phyloP scores from a whole-genome alignment of 1,284 basidiomycete species.

The Sporisorium exsertum region DNA sequence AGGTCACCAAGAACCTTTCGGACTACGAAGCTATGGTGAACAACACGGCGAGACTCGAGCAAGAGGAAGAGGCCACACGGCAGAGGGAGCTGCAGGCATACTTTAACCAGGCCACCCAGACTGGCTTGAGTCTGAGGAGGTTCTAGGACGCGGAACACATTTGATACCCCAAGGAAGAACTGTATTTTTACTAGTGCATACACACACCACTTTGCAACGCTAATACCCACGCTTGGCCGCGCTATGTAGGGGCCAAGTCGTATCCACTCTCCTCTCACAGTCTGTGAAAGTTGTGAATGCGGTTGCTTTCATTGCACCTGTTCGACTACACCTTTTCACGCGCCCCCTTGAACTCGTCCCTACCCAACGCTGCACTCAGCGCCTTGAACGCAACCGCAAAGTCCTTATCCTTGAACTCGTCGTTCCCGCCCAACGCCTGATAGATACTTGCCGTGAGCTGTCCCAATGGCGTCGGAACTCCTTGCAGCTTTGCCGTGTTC shows the following conservation, averaged over 20 bases:
- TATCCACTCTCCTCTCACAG: background rate
- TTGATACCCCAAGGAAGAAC: conserved; percentile 11
- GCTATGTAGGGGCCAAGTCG: no score
- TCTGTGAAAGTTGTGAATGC: background rate
- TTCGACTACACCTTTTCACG: conserved; percentile 25
- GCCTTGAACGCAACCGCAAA: conserved; percentile 63
- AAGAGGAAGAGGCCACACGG: conserved; percentile 28
- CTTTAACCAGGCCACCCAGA: conserved; percentile 32
- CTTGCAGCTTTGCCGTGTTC: conserved; percentile 54
- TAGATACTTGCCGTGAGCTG: conserved; percentile 55
- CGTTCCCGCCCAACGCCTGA: conserved; percentile 51
- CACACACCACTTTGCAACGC: conserved; percentile 11
- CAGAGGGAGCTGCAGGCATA: conserved; percentile 33
- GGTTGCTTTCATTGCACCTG: background rate
- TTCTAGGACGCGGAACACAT: conserved; percentile 10
- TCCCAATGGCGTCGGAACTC: conserved; percentile 59
- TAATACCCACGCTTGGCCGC: conserved; percentile 6
- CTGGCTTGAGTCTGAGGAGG: conserved; percentile 31
- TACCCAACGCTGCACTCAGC: conserved; percentile 46
- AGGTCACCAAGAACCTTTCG: conserved; percentile 28
- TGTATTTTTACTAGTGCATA: conserved; percentile 17
- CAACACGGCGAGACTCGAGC: conserved; percentile 21
- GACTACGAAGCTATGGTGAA: conserved; percentile 42
- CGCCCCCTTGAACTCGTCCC: conserved; percentile 45
- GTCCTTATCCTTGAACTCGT: conserved; percentile 56